These are phyloP conservation scores for Aegilops tauschii DNA, from an alignment of 176 grass and related monocot genomes.

Conservation along the genomic window DNA sequence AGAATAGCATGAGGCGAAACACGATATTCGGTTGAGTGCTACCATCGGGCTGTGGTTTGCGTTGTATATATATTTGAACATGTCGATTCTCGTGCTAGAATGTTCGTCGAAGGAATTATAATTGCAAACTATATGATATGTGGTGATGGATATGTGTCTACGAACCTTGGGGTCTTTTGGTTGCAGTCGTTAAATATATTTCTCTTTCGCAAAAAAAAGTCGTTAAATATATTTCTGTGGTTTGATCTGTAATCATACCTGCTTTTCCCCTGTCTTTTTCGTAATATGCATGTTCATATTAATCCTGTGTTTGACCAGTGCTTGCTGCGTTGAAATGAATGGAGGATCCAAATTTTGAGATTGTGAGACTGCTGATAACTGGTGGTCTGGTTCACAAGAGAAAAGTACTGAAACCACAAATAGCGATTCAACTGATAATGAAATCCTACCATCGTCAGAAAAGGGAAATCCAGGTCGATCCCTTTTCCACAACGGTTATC, in stretches of 20 bases:
- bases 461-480: too few relatives aligned
- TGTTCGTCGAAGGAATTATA: not conserved
- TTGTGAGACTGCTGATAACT: not conserved
- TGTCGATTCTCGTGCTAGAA: slow-evolving; percentile 21
- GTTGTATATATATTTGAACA: slow-evolving; percentile 8
- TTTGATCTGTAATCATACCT: not conserved
- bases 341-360: not conserved
- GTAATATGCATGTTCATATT: not conserved
- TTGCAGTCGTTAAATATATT: not conserved
- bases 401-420: not conserved
- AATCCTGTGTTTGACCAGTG: not conserved
- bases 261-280: not conserved
- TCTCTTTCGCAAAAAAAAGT: not conserved
- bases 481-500: too few relatives aligned
- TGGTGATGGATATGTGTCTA: not conserved
- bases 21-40: slow-evolving; percentile 23
- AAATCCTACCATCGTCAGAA: too few relatives aligned
- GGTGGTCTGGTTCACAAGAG: not conserved
- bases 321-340: not conserved
- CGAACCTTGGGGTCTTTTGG: not conserved
- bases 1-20: slow-evolving; percentile 25
- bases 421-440: not conserved
- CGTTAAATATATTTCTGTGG: not conserved
- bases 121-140: not conserved
- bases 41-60: not conserved